Evolutionary conservation across 164 flowering plant species (phyloP), one percentile per base, ranked within the genome.

Genomic region (Berberis vulgaris): DNA sequence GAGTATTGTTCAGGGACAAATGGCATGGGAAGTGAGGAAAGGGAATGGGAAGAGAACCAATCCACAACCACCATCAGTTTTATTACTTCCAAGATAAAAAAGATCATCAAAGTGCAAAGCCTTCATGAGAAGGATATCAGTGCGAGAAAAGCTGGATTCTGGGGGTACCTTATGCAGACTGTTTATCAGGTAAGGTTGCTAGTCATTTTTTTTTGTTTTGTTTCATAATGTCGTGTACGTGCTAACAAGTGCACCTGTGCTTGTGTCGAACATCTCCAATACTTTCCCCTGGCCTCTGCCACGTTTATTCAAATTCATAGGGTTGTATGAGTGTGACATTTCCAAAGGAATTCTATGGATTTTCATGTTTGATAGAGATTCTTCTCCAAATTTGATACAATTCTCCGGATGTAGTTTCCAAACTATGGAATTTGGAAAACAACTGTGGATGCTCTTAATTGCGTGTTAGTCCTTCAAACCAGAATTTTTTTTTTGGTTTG

Each of bases 91-190:
- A 68, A 70, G 59, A 41, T 54, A 9, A 55, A 52, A 3, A 66
- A 57, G 38, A 59, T 55, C 46, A 73, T 70, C 64, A 81, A 73
- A 69, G 59, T 74, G 73, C 81, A 76, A 70, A 74, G 78, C 67
- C 71, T 62, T 62, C 72, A 71, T 41, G 75, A 67, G 26, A 67
- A 67, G 57, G 77, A 80, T 68, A 78, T 67, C 57, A 47, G 60
- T 49, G 69, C 45, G 49, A 61, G 64, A 54, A 69, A 67, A 69
- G 82, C 84, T 53, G 82, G 87, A 7, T 80, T 76, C 64, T 80
- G 77, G 82, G 90, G 87, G 53, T 82, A 79, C 49, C 67, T 82
- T 50, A 80, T 85, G 87, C 87, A 79, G 61, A 72, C 52, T 26
- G 41, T 72, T 5, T 83, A 77, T 62, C 90, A 83, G 83, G 86